phyloP scores from a whole-genome alignment of 2,329 filamentous ascomycete species.

The Hysterium pulicare region DNA sequence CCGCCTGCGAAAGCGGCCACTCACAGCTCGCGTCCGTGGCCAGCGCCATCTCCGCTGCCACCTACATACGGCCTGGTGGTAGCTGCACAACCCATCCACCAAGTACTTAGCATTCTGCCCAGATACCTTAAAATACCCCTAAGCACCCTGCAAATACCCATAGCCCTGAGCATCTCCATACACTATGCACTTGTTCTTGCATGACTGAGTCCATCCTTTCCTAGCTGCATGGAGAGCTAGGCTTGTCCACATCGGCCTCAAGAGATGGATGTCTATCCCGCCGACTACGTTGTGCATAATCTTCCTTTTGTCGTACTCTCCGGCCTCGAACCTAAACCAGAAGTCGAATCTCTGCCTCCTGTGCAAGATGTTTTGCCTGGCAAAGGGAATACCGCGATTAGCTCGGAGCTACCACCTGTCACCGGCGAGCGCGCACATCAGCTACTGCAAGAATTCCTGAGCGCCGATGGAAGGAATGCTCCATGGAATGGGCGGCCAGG shows the following conservation, averaged over 20 bases:
- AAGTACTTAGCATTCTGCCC: neutral
- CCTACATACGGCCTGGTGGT: neutral
- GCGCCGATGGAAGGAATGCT: slow-evolving; percentile 60
- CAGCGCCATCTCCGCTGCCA: neutral
- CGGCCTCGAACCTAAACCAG: slow-evolving; percentile 54
- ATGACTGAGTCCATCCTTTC: neutral
- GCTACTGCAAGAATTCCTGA: slow-evolving; percentile 63
- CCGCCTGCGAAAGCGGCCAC: neutral
- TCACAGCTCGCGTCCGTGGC: neutral
- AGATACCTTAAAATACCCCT: too few relatives aligned
- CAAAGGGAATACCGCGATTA: slow-evolving; percentile 58
- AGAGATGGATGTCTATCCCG: slow-evolving; percentile 74
- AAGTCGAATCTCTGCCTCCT: slow-evolving; percentile 44
- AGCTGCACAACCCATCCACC: neutral
- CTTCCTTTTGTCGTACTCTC: slow-evolving; percentile 80
- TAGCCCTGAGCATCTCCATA: too few relatives aligned
- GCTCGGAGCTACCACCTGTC: slow-evolving; percentile 67
- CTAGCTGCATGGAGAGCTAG: neutral
- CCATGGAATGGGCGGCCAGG: slow-evolving; percentile 65
- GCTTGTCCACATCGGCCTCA: neutral
- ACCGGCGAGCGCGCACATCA: slow-evolving; percentile 62
- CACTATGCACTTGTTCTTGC: neutral
- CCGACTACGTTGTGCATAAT: slow-evolving; percentile 80
- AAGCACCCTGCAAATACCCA: too few relatives aligned
- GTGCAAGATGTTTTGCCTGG: slow-evolving; percentile 34